These are phyloP conservation scores for Astrocystis sublimbata DNA, from an alignment of 495 filamentous ascomycete genomes.

Conservation along the genomic window DNA sequence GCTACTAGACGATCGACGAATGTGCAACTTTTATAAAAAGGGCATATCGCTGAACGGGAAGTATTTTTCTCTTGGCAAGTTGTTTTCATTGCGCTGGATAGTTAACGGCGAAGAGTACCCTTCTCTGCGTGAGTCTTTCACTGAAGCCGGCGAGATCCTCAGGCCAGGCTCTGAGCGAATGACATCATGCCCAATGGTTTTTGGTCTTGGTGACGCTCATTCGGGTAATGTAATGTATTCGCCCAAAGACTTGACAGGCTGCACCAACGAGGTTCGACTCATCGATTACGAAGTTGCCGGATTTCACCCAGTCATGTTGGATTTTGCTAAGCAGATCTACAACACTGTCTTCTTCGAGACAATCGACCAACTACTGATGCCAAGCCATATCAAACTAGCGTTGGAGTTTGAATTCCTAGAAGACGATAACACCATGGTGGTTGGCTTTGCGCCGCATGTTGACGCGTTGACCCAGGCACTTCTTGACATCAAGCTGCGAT, in stretches of 20 bases:
- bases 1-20: neutral
- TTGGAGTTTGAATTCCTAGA: neutral
- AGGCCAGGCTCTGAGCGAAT: neutral
- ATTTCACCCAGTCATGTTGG: slow-evolving; percentile 2
- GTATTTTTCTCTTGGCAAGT: neutral
- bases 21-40: neutral
- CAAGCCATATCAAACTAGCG: neutral
- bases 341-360: neutral
- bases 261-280: neutral
- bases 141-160: neutral
- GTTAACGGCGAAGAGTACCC: neutral
- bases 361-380: neutral
- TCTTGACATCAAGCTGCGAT: neutral
- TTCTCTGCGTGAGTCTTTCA: neutral
- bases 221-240: neutral
- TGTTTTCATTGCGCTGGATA: neutral
- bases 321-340: neutral
- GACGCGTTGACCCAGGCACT: neutral
- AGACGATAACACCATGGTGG: neutral
- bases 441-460: neutral
- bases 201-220: neutral
- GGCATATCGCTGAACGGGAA: neutral
- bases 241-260: neutral
- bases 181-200: neutral
- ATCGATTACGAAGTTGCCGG: slow-evolving; percentile 7